Conservation (phyloP, 768 basidiomycete species). For the Russula sp. region DNA sequence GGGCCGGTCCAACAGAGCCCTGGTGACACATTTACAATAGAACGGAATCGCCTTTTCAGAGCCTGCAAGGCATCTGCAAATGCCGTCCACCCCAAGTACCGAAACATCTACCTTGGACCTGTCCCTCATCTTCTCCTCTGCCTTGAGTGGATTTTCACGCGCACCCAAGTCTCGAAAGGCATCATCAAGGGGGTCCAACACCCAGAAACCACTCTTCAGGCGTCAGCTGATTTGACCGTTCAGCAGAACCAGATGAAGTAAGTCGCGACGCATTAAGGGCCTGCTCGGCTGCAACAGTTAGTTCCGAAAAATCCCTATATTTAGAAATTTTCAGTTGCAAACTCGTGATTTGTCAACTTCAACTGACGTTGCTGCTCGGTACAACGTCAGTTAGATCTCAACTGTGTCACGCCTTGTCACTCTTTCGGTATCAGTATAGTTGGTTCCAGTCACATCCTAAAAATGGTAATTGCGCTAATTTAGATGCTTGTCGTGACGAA, state of each 20-base stretch:
- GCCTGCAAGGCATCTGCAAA: constrained; percentile 8
- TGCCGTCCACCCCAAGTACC: neutral
- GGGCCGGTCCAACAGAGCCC: too few relatives aligned
- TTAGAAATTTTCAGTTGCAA: too few relatives aligned
- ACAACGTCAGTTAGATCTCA: too few relatives aligned
- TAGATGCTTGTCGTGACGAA: too few relatives aligned
- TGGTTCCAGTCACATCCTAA: too few relatives aligned
- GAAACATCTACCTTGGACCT: constrained; percentile 13
- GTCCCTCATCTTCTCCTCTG: constrained; percentile 19
- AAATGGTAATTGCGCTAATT: too few relatives aligned
- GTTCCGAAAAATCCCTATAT: too few relatives aligned
- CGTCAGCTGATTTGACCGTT: neutral
- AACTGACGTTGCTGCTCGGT: too few relatives aligned
- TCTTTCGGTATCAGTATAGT: too few relatives aligned
- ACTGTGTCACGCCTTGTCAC: too few relatives aligned
- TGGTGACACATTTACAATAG: neutral
- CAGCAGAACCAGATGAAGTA: constrained; percentile 2
- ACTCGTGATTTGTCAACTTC: too few relatives aligned
- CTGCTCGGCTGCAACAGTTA: too few relatives aligned
- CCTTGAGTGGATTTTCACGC: constrained; percentile 7
- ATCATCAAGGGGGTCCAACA: neutral
- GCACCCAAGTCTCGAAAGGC: neutral
- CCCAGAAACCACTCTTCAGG: neutral
- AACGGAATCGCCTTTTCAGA: constrained; percentile 6
- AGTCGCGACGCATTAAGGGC: neutral